A percentile compares a stretch with the other conserved stretches of the same genome.
Evolutionary conservation across 495 filamentous ascomycete species (phyloP).

Genomic region (Chlorociboria aeruginascens): DNA sequence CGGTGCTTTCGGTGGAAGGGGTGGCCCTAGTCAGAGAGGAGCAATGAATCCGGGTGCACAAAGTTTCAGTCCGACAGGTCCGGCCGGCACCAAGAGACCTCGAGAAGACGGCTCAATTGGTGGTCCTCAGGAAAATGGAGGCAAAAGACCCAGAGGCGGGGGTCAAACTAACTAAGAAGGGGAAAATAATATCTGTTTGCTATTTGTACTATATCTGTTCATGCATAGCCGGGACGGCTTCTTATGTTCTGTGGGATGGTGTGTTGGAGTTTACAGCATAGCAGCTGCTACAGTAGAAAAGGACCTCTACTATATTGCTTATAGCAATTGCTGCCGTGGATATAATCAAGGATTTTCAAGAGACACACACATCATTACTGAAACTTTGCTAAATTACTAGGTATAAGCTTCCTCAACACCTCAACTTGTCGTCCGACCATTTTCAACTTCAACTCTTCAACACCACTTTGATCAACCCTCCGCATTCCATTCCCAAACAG

Average conservation of each 20-base stretch:
- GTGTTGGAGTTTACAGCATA: constrained; percentile 3
- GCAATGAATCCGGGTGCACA: constrained; percentile 29
- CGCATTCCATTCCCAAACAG: constrained; percentile 48
- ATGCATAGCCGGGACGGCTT: constrained; percentile 16
- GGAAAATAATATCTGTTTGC: constrained; percentile 1
- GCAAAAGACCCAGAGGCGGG: constrained; percentile 42
- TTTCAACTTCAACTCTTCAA: constrained; percentile 40
- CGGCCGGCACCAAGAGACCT: constrained; percentile 48
- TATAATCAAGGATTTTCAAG: not conserved
- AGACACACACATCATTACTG: constrained; percentile 18
- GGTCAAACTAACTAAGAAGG: constrained; percentile 18
- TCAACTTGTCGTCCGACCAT: constrained; percentile 50
- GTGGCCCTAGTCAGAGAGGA: constrained; percentile 25
- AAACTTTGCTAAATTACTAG: constrained; percentile 50
- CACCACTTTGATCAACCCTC: constrained; percentile 42
- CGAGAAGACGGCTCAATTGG: constrained; percentile 48
- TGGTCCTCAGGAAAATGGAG: constrained; percentile 24
- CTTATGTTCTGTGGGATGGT: constrained; percentile 14
- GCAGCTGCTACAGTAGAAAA: not conserved
- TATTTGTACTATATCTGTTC: constrained; percentile 10
- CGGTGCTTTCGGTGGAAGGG: constrained; percentile 32
- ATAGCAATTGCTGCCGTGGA: not conserved
- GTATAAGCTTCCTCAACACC: constrained; percentile 47
- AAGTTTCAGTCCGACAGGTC: constrained; percentile 27
- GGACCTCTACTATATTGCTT: not conserved